These are phyloP conservation scores for Blastobotrys illinoisensis DNA, from an alignment of 1,139 yeast species.

Conservation along the genomic window DNA sequence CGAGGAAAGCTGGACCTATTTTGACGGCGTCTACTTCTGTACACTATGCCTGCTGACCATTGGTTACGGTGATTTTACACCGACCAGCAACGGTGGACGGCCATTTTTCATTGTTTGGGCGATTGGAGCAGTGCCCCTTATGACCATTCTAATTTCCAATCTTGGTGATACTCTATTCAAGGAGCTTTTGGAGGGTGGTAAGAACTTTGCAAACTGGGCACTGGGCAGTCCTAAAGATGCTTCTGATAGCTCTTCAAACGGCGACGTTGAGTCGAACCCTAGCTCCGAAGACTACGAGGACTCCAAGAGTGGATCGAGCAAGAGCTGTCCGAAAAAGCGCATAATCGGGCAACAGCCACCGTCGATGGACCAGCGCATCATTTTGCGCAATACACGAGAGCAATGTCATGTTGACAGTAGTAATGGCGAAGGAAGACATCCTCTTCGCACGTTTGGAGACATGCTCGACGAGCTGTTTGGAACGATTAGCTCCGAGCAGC, in stretches of 20 bases:
- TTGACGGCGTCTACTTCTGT: constrained; percentile 65
- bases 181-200: constrained; percentile 7
- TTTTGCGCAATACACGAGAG: background rate
- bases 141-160: constrained; percentile 74
- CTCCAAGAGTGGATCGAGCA: background rate
- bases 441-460: background rate
- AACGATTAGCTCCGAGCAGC: background rate
- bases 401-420: background rate
- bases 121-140: constrained; percentile 72
- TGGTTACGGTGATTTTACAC: constrained; percentile 78
- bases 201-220: constrained; percentile 6
- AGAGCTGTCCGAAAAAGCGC: background rate
- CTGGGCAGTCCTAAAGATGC: background rate
- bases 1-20: constrained; percentile 65
- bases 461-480: background rate
- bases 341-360: background rate
- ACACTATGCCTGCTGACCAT: constrained; percentile 70
- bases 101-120: constrained; percentile 78
- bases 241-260: background rate
- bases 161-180: constrained; percentile 57
- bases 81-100: constrained; percentile 57
- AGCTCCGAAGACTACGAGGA: background rate
- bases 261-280: background rate
- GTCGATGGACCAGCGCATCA: background rate
- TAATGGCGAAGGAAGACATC: background rate